Evolutionary conservation across 495 filamentous ascomycete genomes (phyloP), one percentile per base, ranked within the genome.

Genomic region (Pseudomonodictys pantanalensis): DNA sequence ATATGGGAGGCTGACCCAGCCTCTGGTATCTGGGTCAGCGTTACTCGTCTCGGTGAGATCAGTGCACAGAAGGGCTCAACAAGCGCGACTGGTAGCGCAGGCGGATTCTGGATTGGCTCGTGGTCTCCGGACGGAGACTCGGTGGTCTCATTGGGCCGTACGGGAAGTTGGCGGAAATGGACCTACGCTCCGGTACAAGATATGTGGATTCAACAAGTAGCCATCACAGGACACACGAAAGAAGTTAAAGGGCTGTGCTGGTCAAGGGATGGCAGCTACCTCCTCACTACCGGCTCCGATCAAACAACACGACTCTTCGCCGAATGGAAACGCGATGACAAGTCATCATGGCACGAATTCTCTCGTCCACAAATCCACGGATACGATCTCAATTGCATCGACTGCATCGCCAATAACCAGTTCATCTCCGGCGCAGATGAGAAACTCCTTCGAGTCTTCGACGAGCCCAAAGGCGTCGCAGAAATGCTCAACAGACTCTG

Each of bases 371-470:
- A 99, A 68, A 97, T 97, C 54, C 93, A 99, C 76, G 93, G 93
- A 32, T 99, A 99, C 68, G 93, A 97, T 70, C 79, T 99, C 59
- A 99, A 97, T 76, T 97, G 92, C 70, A 83, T 97, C 62, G 87
- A 88, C 67, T 81, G 86, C 3, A 70, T 96, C 23, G 82, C 83
- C 3, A 69, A 77, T 24, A 75, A 82, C 12, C 84, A 82, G 47
- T 97, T 97, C 66, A 84, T 99, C 24, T 92, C 91, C 41, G 93
- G 93, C n/a, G 93, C 93, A 32, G 95, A 99, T 66, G 93, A 99
- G 76, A 99, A 99, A 73, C 83, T 97, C 26, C 79, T 97, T 62
- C 86, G 93, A 15, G 92, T 97, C 15, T 99, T 99, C 71, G 86
- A 91, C 52, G 86, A 96, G 76, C 93, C 93, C 6, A 87, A 83